Conservation (phyloP, 352 stramenopile species). For the Phytopythium delawarense region DNA sequence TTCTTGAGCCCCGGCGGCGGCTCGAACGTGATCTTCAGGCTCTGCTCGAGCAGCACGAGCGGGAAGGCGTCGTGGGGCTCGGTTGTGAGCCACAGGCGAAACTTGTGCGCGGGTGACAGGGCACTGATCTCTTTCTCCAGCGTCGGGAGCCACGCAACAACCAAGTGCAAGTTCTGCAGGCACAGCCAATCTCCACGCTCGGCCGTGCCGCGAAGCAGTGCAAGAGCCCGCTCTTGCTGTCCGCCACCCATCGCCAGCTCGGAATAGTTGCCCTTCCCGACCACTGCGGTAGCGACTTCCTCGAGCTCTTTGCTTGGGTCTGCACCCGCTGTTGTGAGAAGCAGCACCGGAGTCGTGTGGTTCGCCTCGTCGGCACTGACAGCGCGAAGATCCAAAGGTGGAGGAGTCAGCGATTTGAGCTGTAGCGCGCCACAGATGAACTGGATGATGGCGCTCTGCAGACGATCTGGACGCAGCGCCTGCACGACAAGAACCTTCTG, state of each 20-base stretch:
- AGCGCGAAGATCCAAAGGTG: slow-evolving; percentile 72
- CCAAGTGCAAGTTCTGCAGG: slow-evolving; percentile 95
- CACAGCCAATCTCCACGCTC: slow-evolving; percentile 93
- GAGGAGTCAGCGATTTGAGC: slow-evolving; percentile 84
- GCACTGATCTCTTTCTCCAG: slow-evolving; percentile 90
- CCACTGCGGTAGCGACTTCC: slow-evolving; percentile 80
- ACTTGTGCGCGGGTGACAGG: slow-evolving; percentile 73
- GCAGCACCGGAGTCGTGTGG: slow-evolving; percentile 79
- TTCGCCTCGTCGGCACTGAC: slow-evolving; percentile 65
- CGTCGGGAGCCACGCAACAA: slow-evolving; percentile 90
- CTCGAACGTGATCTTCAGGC: slow-evolving; percentile 95
- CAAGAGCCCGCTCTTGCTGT: slow-evolving; percentile 90
- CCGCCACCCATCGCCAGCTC: slow-evolving; percentile 94
- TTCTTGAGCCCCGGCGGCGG: slow-evolving; percentile 94
- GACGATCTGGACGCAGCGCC: slow-evolving; percentile 85
- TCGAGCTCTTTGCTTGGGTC: slow-evolving; percentile 93
- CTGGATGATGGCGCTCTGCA: slow-evolving; percentile 87
- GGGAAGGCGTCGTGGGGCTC: slow-evolving; percentile 91
- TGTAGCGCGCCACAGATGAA: slow-evolving; percentile 89
- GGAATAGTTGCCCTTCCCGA: slow-evolving; percentile 89
- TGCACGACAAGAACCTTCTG: slow-evolving; percentile 93
- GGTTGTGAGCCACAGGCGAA: slow-evolving; percentile 94
- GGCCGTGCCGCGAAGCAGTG: slow-evolving; percentile 66
- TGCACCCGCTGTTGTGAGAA: slow-evolving; percentile 91
- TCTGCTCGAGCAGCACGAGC: slow-evolving; percentile 89